Evolutionary conservation across 305 asterid species (phyloP), one percentile per base, ranked within the genome.

Genomic region (Rubia tinctorum): DNA sequence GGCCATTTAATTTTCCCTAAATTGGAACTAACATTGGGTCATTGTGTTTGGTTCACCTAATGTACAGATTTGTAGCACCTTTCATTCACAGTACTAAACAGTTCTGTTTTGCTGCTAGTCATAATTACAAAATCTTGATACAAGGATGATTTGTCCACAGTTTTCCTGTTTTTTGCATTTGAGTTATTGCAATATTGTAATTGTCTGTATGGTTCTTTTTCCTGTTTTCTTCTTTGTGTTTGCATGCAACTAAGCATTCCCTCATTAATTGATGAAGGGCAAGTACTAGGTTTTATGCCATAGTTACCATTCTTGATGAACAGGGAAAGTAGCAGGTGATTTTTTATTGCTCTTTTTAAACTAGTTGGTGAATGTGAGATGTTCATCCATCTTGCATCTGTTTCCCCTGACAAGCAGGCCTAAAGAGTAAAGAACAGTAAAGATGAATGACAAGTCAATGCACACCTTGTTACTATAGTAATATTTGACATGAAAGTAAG

Each of bases 1-100:
- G 60, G 43, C 71, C 79, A 22, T 69, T 55, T 76, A 71, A 22
- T 69, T 55, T 70, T 66, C 27, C 47, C 61, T 71, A 30, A 22
- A 45, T 61, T 61, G 66, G 75, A 39, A 55, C 60, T 55, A 34
- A 63, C 9, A 12, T 61, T 37, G 30, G 59, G 30, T 9, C 44
- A 17, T 55, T 15, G 40, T 42, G 55, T 60, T 61, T 69, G 66
- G 62, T 11, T 61, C 40, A 69, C 53, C 59, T 69, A 69, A 69
- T 60, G 49, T 5, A 34, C 23, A 40, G 4, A 14, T 14, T 37
- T 7, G 44, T 20, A 5, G 75, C 71, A 49, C 79, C 71, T 69
- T 74, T 49, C 39, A 27, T 17, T 64, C 44, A 61, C 1, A 62
- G 17, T 13, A 2, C 30, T 22, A 68, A 69, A 2, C 22, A 47